Conservation (phyloP, 768 basidiomycete genomes). For the Phylloporus sp. region DNA sequence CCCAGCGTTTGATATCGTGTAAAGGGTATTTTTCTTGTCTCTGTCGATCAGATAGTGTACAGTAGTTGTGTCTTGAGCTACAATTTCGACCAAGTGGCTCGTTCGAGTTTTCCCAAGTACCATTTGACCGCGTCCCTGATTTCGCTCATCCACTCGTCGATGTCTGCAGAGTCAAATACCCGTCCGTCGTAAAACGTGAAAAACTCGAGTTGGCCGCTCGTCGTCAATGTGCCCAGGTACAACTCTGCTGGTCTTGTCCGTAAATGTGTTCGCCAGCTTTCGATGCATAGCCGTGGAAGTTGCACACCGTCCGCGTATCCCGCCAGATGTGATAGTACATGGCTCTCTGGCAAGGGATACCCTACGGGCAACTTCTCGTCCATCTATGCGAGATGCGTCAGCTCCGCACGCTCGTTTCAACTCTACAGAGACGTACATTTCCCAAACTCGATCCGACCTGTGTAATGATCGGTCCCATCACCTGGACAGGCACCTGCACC, state of each 20-base stretch:
- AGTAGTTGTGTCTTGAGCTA: neutral
- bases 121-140: neutral
- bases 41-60: too few species aligned
- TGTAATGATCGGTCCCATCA: neutral
- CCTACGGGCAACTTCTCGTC: neutral
- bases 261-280: neutral
- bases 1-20: slow-evolving; percentile 39
- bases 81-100: neutral
- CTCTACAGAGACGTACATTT: neutral
- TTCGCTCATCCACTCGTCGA: neutral
- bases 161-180: neutral
- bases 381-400: neutral
- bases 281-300: neutral
- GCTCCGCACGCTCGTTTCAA: neutral
- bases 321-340: neutral
- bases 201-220: neutral
- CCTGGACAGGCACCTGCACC: neutral
- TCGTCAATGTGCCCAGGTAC: neutral
- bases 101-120: neutral
- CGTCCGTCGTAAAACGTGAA: neutral
- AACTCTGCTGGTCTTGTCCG: neutral
- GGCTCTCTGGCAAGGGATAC: neutral
- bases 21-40: neutral
- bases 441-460: neutral
- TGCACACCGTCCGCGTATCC: neutral